phyloP scores from a whole-genome alignment of 768 basidiomycete species.

The Crepidotus variabilis region DNA sequence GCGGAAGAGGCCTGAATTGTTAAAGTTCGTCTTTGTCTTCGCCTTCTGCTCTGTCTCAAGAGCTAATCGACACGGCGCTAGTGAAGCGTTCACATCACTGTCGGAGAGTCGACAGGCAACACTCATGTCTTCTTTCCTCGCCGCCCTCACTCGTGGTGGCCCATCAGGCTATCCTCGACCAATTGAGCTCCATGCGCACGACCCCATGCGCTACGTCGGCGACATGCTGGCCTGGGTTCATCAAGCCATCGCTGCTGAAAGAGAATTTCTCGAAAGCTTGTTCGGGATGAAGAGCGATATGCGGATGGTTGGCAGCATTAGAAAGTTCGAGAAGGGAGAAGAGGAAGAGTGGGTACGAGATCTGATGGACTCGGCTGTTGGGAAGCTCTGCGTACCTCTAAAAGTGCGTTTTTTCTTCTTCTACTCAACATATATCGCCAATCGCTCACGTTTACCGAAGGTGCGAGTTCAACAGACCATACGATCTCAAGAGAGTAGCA shows the following conservation, averaged over 20 bases:
- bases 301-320: conserved; percentile 74
- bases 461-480: conserved; percentile 91
- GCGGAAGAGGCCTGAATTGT: conserved; percentile 71
- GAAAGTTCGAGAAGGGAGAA: conserved; percentile 48
- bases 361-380: conserved; percentile 77
- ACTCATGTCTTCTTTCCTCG: conserved; percentile 77
- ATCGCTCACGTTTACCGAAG: conserved; percentile 31
- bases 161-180: conserved; percentile 84
- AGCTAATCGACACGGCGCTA: conserved; percentile 12
- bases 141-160: conserved; percentile 85
- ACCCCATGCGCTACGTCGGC: conserved; percentile 93
- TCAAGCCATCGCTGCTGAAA: conserved; percentile 91
- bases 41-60: neutral
- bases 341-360: conserved; percentile 80
- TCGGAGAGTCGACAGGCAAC: conserved; percentile 81
- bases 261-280: conserved; percentile 86
- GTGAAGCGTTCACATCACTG: conserved; percentile 71
- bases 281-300: conserved; percentile 67
- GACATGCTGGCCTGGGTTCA: conserved; percentile 99
- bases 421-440: neutral
- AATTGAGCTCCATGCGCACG: conserved; percentile 97
- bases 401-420: conserved; percentile 45
- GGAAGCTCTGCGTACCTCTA: conserved; percentile 83
- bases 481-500: conserved; percentile 89
- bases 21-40: conserved; percentile 50